Percentiles rank a stretch among this genome's conserved stretches.
Evolutionary conservation across 164 flowering plant species (phyloP).

Genomic region (Magnolia sinica): DNA sequence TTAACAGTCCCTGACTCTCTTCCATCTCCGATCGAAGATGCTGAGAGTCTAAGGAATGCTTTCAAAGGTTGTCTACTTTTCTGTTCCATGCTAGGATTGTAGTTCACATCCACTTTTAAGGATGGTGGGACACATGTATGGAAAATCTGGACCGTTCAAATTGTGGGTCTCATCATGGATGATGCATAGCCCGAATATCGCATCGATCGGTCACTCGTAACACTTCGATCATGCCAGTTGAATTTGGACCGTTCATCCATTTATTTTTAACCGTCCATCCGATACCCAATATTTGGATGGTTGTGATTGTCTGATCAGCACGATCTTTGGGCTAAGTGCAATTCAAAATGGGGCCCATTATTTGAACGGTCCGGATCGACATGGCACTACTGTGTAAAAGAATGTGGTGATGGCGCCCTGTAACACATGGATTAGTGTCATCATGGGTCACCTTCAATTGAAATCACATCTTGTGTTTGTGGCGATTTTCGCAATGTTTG

Average conservation of each 20-base stretch:
- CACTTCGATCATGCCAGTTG: background rate
- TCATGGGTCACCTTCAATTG: too few relatives aligned
- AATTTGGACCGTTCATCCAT: background rate
- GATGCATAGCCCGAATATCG: background rate
- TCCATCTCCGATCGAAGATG: slow-evolving; percentile 16
- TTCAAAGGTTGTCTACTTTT: slow-evolving; percentile 10
- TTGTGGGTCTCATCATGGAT: background rate
- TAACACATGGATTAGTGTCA: too few relatives aligned
- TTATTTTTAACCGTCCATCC: background rate
- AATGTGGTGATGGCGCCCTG: too few relatives aligned
- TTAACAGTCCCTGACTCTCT: slow-evolving; percentile 7
- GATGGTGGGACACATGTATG: too few relatives aligned
- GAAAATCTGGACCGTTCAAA: background rate
- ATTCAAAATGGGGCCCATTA: too few relatives aligned
- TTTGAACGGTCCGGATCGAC: too few relatives aligned
- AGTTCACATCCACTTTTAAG: background rate
- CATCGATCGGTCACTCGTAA: background rate
- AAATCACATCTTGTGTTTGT: too few relatives aligned
- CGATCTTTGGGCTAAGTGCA: too few relatives aligned
- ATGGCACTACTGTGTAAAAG: too few relatives aligned
- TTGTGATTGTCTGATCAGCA: too few relatives aligned
- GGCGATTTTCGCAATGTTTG: too few relatives aligned
- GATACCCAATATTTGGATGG: background rate
- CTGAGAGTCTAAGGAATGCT: slow-evolving; percentile 17
- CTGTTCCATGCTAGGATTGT: background rate